Evolutionary conservation across 495 filamentous ascomycete species (phyloP).

Genomic region (Neurospora sp.): DNA sequence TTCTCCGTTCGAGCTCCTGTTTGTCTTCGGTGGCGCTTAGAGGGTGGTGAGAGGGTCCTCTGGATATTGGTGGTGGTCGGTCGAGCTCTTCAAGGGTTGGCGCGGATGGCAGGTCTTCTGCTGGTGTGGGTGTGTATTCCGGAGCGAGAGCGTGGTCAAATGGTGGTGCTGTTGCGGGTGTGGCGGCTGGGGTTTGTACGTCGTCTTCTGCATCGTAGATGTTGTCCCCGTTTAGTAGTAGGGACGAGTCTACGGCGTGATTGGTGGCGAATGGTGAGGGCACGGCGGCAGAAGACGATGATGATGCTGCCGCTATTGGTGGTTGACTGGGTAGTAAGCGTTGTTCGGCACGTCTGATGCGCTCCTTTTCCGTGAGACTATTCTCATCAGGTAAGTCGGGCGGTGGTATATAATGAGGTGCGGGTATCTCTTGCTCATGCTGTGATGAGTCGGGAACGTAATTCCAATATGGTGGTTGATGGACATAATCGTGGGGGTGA

Average conservation of each 20-base stretch:
- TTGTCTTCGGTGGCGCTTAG: constrained; percentile 57
- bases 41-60: neutral
- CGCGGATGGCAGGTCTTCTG: constrained; percentile 28
- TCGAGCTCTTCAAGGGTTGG: constrained; percentile 35
- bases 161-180: neutral
- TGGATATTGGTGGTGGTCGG: neutral
- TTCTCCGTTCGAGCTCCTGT: constrained; percentile 68
- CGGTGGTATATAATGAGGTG: constrained; percentile 37
- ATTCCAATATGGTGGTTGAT: constrained; percentile 18
- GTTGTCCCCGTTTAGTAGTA: constrained; percentile 23
- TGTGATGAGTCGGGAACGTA: constrained; percentile 1
- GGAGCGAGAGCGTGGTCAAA: constrained; percentile 1
- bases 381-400: constrained; percentile 45
- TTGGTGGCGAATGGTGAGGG: constrained; percentile 4
- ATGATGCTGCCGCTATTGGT: constrained; percentile 31
- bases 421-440: constrained; percentile 13
- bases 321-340: constrained; percentile 63
- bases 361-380: constrained; percentile 57
- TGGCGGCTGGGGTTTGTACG: neutral
- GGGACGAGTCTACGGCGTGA: constrained; percentile 37
- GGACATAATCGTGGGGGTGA: constrained; percentile 1
- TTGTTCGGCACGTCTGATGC: constrained; percentile 56
- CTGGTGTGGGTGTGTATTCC: constrained; percentile 2
- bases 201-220: constrained; percentile 28
- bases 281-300: neutral